Evolutionary conservation across 176 grass and related monocot genomes (phyloP).

Genomic region (Pharus latifolius): DNA sequence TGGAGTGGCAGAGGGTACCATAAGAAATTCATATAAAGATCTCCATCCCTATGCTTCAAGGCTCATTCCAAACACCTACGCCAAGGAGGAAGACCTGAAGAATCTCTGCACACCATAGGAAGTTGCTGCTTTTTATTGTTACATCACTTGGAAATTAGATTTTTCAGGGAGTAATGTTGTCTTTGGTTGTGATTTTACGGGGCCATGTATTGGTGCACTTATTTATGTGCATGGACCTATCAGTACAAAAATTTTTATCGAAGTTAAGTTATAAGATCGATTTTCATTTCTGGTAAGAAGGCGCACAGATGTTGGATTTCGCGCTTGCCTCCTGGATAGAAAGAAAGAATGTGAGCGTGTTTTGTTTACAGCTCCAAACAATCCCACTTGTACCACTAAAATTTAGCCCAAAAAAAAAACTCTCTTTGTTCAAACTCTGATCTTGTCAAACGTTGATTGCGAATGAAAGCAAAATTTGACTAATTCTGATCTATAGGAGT

Average conservation of each 20-base stretch:
- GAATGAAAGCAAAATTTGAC: no score
- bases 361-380: no score
- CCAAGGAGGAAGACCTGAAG: slow-evolving; percentile 86
- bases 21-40: slow-evolving; percentile 93
- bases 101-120: slow-evolving; percentile 77
- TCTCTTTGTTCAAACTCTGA: no score
- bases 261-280: slow-evolving; percentile 1
- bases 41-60: slow-evolving; percentile 68
- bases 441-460: no score
- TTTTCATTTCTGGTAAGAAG: background rate
- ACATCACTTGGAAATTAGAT: slow-evolving; percentile 34
- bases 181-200: slow-evolving; percentile 12
- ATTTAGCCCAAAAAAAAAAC: no score
- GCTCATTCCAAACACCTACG: slow-evolving; percentile 65
- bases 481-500: no score
- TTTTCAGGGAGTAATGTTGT: slow-evolving; percentile 10
- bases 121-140: background rate
- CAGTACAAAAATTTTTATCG: slow-evolving; percentile 13
- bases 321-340: background rate
- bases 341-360: no score
- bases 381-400: no score
- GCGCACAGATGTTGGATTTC: background rate
- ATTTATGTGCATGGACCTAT: slow-evolving; percentile 27
- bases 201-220: slow-evolving; percentile 9
- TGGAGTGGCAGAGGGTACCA: slow-evolving; percentile 85